Evolutionary conservation across 352 stramenopile species (phyloP), one percentile per base, ranked within the genome.

Genomic region (Pythium sukuiense): DNA sequence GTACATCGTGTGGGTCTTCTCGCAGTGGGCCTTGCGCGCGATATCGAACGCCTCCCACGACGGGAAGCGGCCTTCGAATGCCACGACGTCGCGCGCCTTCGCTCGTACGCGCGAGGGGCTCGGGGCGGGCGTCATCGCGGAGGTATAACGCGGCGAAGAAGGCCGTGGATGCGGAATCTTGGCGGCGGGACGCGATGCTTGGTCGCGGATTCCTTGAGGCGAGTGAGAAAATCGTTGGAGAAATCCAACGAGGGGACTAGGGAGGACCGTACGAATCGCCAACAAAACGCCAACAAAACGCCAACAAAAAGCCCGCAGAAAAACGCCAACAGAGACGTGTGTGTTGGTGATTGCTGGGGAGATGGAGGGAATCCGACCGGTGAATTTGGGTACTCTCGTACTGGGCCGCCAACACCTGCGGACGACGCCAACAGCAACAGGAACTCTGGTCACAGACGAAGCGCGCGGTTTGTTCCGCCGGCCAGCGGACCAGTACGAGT

Each of bases 1-100:
- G 70, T 91, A 91, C 73, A 91, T 87, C 35, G 80, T 91, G 79
- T 87, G 76, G 27, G 83, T 91, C 68, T 88, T 88, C 65, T 91
- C 83, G 63, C 83, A 82, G 64, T 91, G 83, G 7, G 79, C 77
- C 53, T 77, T 82, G 27, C 83, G 77, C 48, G 80, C 83, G 9
- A 87, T 62, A 52, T 91, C 83, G 41, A 91, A 89, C 32, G 79
- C 80, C 71, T 89, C 83, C 83, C 83, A 91, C n/a, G 83, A 91
- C 72, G 80, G 71, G 67, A 89, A 91, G 24, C 74, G 74, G 14
- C 83, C 83, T 55, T 87, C 73, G 49, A 91, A 91, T 5, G 79
- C 76, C 70, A 91, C 76, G 61, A 88, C 79, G 53, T 91, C 83
- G 55, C 85, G 76, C 33, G 76, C 70, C 55, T 75, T 74, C 39